Conservation (phyloP, 768 basidiomycete genomes). For the Sarcodon aspratus region DNA sequence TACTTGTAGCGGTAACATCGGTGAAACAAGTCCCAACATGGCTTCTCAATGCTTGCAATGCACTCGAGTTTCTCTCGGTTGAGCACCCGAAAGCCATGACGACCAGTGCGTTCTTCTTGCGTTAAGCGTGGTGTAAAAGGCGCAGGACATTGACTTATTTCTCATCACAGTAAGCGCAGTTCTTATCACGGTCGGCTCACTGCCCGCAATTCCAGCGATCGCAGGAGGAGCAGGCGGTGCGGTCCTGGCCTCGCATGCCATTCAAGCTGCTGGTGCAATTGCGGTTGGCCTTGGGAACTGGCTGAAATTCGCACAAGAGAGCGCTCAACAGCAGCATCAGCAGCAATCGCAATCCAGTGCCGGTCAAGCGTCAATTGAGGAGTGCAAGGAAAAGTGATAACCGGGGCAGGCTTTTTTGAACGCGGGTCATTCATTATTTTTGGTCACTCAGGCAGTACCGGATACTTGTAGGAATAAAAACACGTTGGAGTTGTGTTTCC, state of each 20-base stretch:
- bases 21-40: slow-evolving; percentile 58
- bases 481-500: too few species aligned
- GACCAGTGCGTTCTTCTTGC: neutral
- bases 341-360: too few species aligned
- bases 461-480: too few species aligned
- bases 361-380: too few species aligned
- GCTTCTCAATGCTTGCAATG: slow-evolving; percentile 68
- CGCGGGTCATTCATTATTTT: too few species aligned
- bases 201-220: slow-evolving; percentile 64
- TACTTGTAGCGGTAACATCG: slow-evolving; percentile 23
- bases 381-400: too few species aligned
- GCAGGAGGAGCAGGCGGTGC: slow-evolving; percentile 61
- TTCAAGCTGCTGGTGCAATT: slow-evolving; percentile 70
- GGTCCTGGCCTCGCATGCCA: slow-evolving; percentile 59
- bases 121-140: too few species aligned
- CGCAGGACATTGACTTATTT: too few species aligned
- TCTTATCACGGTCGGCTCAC: slow-evolving; percentile 66
- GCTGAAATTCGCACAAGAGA: slow-evolving; percentile 37
- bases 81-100: slow-evolving; percentile 74
- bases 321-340: neutral
- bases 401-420: too few species aligned
- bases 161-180: slow-evolving; percentile 50
- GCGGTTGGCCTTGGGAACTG: slow-evolving; percentile 61
- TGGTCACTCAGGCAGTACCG: too few species aligned
- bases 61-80: slow-evolving; percentile 59